Base-by-base conservation (phyloP, 2,329 filamentous ascomycete genomes). In the Pseudogymnoascus sp. region DNA sequence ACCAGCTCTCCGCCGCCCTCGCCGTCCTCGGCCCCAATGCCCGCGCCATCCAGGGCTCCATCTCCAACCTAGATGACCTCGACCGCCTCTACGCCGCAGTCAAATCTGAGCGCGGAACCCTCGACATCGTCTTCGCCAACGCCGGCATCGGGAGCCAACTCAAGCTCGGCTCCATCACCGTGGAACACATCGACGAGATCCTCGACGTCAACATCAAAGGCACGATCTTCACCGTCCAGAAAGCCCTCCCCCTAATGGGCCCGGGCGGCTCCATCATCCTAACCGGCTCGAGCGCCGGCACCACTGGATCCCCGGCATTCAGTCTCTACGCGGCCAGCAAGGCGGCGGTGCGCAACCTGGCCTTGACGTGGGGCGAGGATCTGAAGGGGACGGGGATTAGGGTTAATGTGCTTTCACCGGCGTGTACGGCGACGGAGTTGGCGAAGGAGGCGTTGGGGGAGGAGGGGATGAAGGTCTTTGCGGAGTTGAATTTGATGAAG, bases 151-250 rank as follows among this genome's bases (percentile, higher is more conserved):
- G 67, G 54, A 67, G 65, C 61, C 67, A 63, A 57, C 64, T 69
- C 36, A 31, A 23, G 62, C 67, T 69, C 45, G 67, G 67, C 62
- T 54, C 68, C 45, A 66, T 69, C 67, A 69, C 67, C 45, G 65
- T 65, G 40, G 67, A 69, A 64, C 67, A 69, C 64, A 65, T 63
- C 34, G 62, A 71, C 12, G 69, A 70, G 3, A 66, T 71, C 1
- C 75, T 78, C 60, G 65, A 69, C 26, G 63, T 71, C 62, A 78
- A 77, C 63, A 67, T 76, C 2, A 69, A 72, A 11, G 74, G 75
- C 1, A 67, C 75, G 0, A 63, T 79, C 11, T 75, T 74, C 67
- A 65, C 74, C 37, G 67, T 70, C 4, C 75, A 78, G 54, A 73
- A 73, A 4, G 73, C 67, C 4, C 65, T 69, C 57, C 67, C 67